These are phyloP conservation scores for Gillenia trifoliata DNA, from an alignment of 306 rosid species.

Conservation along the genomic window DNA sequence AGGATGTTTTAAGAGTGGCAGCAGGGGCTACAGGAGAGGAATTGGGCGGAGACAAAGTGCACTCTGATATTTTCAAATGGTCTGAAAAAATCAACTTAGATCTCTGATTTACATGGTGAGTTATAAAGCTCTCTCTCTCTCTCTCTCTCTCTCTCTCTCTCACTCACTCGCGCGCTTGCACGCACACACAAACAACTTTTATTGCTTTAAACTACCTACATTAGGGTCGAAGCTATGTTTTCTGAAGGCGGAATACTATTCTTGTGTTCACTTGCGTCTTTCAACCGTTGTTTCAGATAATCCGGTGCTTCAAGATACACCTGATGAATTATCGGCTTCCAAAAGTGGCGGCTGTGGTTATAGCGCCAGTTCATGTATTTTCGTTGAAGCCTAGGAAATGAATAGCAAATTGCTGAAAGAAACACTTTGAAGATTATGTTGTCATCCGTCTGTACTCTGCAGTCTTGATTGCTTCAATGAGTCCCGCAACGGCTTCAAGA, in stretches of 20 bases:
- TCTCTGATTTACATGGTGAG: conserved; percentile 50
- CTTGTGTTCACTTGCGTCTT: background rate
- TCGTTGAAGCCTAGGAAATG: conserved; percentile 3
- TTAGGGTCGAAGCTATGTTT: background rate
- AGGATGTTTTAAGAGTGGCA: conserved; percentile 75
- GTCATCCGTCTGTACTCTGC: background rate
- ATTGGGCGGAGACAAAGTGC: conserved; percentile 66
- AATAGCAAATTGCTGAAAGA: conserved; percentile 16
- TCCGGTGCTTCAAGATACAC: conserved; percentile 8
- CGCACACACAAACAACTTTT: background rate
- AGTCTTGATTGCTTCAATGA: conserved; percentile 17
- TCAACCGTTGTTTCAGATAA: conserved; percentile 24
- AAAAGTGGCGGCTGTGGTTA: conserved; percentile 3
- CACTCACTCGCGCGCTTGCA: background rate
- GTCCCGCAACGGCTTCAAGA: conserved; percentile 8
- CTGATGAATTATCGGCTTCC: conserved; percentile 1
- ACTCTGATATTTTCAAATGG: conserved; percentile 68
- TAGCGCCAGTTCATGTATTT: background rate
- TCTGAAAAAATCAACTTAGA: conserved; percentile 49
- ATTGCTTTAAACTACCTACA: background rate
- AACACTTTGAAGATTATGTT: background rate
- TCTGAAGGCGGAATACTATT: background rate
- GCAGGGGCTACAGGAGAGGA: conserved; percentile 78
- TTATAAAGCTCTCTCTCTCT: background rate
- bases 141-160: background rate